phyloP scores from a whole-genome alignment of 768 basidiomycete genomes.

The Lepiota venenata region DNA sequence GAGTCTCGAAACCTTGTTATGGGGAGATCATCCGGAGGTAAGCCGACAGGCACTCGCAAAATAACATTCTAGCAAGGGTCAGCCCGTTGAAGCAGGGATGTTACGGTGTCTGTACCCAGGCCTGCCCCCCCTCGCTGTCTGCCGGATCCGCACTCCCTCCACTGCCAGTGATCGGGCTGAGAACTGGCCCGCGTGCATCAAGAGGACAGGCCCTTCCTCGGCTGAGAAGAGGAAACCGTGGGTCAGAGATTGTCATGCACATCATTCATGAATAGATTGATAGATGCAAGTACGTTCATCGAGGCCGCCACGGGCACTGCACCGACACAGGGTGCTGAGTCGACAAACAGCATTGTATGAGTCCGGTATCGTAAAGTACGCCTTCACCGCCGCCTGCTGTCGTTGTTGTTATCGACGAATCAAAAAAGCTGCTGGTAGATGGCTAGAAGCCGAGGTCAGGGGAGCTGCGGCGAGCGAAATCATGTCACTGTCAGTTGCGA shows the following conservation, averaged over 20 bases:
- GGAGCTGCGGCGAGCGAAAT: background rate
- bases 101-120: background rate
- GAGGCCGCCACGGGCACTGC: no score
- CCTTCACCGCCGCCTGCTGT: no score
- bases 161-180: slow-evolving; percentile 28
- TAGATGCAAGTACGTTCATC: background rate
- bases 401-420: no score
- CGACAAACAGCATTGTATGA: no score
- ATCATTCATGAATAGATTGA: background rate
- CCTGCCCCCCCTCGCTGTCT: slow-evolving; percentile 10
- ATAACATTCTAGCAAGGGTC: slow-evolving; percentile 13
- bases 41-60: slow-evolving; percentile 8
- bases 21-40: slow-evolving; percentile 23
- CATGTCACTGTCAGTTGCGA: slow-evolving; percentile 4
- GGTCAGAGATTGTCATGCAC: background rate
- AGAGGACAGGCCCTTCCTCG: slow-evolving; percentile 14
- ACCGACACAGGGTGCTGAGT: no score
- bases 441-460: background rate
- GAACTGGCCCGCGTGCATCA: slow-evolving; percentile 18
- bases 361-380: no score
- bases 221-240: slow-evolving; percentile 21
- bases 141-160: slow-evolving; percentile 25
- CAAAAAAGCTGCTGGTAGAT: background rate
- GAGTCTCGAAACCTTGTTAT: slow-evolving; percentile 25
- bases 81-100: slow-evolving; percentile 19